phyloP scores from a whole-genome alignment of 305 asterid genomes.

The Solanum hybrid region DNA sequence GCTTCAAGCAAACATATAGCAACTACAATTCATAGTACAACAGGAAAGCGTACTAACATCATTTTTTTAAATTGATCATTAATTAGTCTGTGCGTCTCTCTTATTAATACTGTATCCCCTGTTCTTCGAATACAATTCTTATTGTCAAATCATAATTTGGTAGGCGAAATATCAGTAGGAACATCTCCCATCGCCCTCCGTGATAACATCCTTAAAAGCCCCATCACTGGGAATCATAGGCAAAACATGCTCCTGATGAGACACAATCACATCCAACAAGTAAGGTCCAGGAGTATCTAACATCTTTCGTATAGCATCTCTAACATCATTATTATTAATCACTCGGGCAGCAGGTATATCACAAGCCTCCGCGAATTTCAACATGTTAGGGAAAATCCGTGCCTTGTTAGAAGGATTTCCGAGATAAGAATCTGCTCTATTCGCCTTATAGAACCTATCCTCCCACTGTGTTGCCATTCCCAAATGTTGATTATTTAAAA shows the following conservation, averaged over 20 bases:
- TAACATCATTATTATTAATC: conserved; percentile 13
- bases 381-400: conserved; percentile 32
- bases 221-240: conserved; percentile 39
- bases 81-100: not conserved
- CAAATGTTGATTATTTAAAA: conserved; percentile 39
- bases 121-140: not conserved
- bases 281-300: conserved; percentile 45
- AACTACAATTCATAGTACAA: not conserved
- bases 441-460: conserved; percentile 35
- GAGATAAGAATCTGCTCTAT: conserved; percentile 37
- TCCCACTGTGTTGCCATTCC: conserved; percentile 51
- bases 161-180: conserved; percentile 3
- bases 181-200: conserved; percentile 33
- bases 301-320: conserved; percentile 34
- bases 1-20: not conserved
- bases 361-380: conserved; percentile 44
- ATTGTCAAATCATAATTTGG: not conserved
- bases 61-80: not conserved
- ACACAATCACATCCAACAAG: conserved; percentile 39
- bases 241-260: conserved; percentile 38
- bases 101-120: not conserved
- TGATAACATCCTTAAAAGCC: conserved; percentile 30
- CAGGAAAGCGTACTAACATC: not conserved
- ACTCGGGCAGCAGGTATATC: conserved; percentile 36
- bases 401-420: conserved; percentile 28